Evolutionary conservation across 805 yeast genomes (phyloP).

Genomic region (Hanseniaspora lachancei): DNA sequence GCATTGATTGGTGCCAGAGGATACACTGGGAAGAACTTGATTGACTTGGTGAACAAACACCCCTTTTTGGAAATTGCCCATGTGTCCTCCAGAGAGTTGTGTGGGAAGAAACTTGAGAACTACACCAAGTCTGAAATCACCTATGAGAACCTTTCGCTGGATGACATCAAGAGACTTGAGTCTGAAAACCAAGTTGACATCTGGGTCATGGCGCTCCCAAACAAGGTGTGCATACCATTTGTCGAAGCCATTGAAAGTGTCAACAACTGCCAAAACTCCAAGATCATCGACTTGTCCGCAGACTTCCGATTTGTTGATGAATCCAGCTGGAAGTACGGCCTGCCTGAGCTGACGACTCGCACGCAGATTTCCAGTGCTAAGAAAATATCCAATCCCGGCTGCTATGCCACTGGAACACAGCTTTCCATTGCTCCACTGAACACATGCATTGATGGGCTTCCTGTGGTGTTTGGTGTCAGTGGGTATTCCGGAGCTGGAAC

Average conservation of each 20-base stretch:
- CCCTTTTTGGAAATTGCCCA: slow-evolving; percentile 78
- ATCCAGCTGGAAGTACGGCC: slow-evolving; percentile 84
- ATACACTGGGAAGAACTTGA: slow-evolving; percentile 86
- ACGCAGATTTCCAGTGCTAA: slow-evolving; percentile 51
- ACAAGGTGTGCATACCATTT: slow-evolving; percentile 86
- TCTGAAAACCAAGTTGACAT: slow-evolving; percentile 68
- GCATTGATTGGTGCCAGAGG: slow-evolving; percentile 99
- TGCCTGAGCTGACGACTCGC: slow-evolving; percentile 81
- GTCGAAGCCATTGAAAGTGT: slow-evolving; percentile 68
- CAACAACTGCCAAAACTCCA: slow-evolving; percentile 44
- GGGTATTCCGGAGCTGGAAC: slow-evolving; percentile 99
- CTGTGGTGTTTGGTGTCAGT: slow-evolving; percentile 86
- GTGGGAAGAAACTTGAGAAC: slow-evolving; percentile 75
- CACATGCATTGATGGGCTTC: slow-evolving; percentile 55
- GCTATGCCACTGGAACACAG: slow-evolving; percentile 98
- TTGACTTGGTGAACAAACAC: slow-evolving; percentile 73
- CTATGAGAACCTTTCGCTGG: slow-evolving; percentile 76
- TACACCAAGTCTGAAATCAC: slow-evolving; percentile 69
- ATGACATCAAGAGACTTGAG: slow-evolving; percentile 72
- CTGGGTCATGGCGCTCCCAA: slow-evolving; percentile 99
- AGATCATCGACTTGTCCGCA: slow-evolving; percentile 85
- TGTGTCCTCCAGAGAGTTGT: slow-evolving; percentile 89
- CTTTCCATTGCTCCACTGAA: slow-evolving; percentile 76
- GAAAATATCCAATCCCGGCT: slow-evolving; percentile 92
- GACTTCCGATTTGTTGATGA: slow-evolving; percentile 88